These are phyloP conservation scores for Sistotremastrum suecicum DNA, from an alignment of 768 basidiomycete species.

Conservation along the genomic window DNA sequence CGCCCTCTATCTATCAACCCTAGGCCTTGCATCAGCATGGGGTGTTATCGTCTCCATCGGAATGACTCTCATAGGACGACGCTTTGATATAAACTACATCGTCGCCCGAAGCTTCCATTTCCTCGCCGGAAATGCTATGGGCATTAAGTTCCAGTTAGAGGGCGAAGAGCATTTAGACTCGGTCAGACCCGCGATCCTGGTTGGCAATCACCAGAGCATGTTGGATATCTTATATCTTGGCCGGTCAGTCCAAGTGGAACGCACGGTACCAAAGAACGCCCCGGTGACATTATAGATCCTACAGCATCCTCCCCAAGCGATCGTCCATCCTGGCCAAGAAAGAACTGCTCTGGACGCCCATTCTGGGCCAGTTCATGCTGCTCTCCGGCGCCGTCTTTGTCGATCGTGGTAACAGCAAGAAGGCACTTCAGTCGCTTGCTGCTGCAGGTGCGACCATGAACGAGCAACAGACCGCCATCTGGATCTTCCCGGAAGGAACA, in stretches of 20 bases:
- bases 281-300: conserved; percentile 3
- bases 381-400: conserved; percentile 86
- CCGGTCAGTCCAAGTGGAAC: conserved; percentile 34
- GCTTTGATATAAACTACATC: conserved; percentile 68
- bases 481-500: conserved; percentile 97
- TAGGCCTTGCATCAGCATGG: conserved; percentile 58
- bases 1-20: conserved; percentile 55
- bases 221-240: conserved; percentile 75
- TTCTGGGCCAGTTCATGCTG: conserved; percentile 81
- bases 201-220: conserved; percentile 92
- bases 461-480: conserved; percentile 52
- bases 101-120: conserved; percentile 77
- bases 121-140: conserved; percentile 46
- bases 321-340: conserved; percentile 90
- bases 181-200: conserved; percentile 53
- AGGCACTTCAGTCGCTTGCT: conserved; percentile 62
- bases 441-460: conserved; percentile 75
- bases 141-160: conserved; percentile 63
- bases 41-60: conserved; percentile 55
- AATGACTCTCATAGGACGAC: conserved; percentile 50
- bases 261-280: conserved; percentile 7
- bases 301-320: conserved; percentile 66
- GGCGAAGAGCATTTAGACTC: conserved; percentile 68
- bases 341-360: conserved; percentile 68
- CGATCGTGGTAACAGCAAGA: conserved; percentile 65